These are phyloP conservation scores for Nakazawaea ernobii DNA, from an alignment of 805 yeast genomes.

Conservation along the genomic window DNA sequence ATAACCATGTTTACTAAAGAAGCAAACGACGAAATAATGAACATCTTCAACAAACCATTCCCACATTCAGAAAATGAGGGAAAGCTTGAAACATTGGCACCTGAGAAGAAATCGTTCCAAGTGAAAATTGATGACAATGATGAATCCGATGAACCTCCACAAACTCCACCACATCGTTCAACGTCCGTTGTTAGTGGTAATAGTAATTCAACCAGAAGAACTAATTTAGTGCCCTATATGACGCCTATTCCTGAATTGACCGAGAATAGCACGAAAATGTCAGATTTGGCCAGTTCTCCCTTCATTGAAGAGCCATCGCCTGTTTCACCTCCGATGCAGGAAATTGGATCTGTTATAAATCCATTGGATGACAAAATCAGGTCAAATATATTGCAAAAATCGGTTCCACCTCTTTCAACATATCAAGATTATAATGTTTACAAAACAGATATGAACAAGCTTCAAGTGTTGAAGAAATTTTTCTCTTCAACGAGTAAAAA, in stretches of 20 bases:
- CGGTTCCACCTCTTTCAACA: slow-evolving; percentile 29
- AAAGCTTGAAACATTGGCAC: neutral
- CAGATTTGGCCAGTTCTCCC: slow-evolving; percentile 37
- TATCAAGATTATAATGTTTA: slow-evolving; percentile 4
- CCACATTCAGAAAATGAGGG: slow-evolving; percentile 13
- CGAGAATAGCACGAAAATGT: slow-evolving; percentile 22
- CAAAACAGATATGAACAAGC: slow-evolving; percentile 11
- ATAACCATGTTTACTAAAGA: slow-evolving; percentile 70
- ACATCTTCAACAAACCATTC: slow-evolving; percentile 67
- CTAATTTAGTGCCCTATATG: slow-evolving; percentile 10
- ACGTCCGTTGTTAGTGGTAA: neutral
- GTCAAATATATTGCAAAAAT: slow-evolving; percentile 28
- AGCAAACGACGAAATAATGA: slow-evolving; percentile 67
- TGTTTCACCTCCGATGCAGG: neutral
- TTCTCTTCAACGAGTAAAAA: slow-evolving; percentile 16
- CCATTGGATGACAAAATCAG: slow-evolving; percentile 41
- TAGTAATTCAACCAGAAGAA: slow-evolving; percentile 1
- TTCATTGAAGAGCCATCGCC: slow-evolving; percentile 26
- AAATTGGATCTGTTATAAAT: slow-evolving; percentile 12
- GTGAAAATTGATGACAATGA: neutral
- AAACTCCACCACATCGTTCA: neutral
- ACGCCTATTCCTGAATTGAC: slow-evolving; percentile 15
- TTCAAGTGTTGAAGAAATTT: slow-evolving; percentile 3
- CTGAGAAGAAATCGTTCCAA: neutral
- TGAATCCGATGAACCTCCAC: neutral